Evolutionary conservation across 2,329 filamentous ascomycete species (phyloP), one percentile per base, ranked within the genome.

Genomic region (Exophiala bonariae): DNA sequence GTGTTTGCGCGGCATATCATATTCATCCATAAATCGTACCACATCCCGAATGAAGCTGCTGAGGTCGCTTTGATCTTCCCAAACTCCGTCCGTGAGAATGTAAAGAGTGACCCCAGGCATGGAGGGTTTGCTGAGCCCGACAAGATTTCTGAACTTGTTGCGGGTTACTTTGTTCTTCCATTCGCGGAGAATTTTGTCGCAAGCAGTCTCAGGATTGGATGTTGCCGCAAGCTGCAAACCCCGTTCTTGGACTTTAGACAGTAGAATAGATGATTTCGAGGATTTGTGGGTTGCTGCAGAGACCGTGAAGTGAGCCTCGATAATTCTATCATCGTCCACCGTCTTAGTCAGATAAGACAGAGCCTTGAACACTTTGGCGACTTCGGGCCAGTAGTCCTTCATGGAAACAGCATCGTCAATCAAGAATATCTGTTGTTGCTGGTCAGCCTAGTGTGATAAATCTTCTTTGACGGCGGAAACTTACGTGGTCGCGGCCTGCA

Each of bases 371-470:
- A 44, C 34, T 4, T 33, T 17, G 13, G 19, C n/a, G 31, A 47
- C 33, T 13, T 34, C 20, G 16, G 30, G 14, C 19, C 49, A 34
- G 20, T 48, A 28, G 14, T 44, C 31, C 2, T 38, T 28, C 63
- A 66, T 65, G 3, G 56, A 59, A 3, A 34, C 35, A 3, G 54
- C 50, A 38, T 63, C 62, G 39, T 66, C 63, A 14, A 66, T 55
- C 2, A 66, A 52, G 44, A 66, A 65, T 9, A 61, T 51, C 57
- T 61, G 36, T 6, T 26, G 6, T 26, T 6, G 11, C 23, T 26
- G 11, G 23, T 26, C 11, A 26, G 35, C 17, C 6, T 16, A 20
- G 17, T 33, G 20, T 43, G 10, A 40, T 26, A 13, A 18, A 23
- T 14, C 13, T 17, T 32, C 33, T 43, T 17, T 19, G 23, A 10